Evolutionary conservation across 495 filamentous ascomycete genomes (phyloP).

Genomic region (Astrothelium macrocarpum): DNA sequence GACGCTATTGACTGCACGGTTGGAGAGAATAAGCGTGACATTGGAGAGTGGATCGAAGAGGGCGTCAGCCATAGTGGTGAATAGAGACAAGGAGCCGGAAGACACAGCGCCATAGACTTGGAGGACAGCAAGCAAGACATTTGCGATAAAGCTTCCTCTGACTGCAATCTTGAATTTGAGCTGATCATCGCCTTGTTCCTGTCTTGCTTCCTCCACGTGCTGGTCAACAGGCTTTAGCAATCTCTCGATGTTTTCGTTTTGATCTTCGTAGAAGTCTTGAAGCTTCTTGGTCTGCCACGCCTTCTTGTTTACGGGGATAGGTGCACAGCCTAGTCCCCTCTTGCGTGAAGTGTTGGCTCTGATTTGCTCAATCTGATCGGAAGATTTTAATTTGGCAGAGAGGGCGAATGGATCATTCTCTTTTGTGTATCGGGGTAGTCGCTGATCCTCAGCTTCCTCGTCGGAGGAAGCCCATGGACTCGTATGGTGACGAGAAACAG

Average conservation of each 20-base stretch:
- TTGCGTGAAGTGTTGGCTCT: slow-evolving; percentile 76
- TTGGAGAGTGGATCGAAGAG: slow-evolving; percentile 94
- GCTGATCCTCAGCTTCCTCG: slow-evolving; percentile 57
- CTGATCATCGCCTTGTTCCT: slow-evolving; percentile 69
- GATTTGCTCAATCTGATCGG: slow-evolving; percentile 68
- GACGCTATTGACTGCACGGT: slow-evolving; percentile 80
- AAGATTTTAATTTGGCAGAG: slow-evolving; percentile 65
- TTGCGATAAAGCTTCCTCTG: slow-evolving; percentile 79
- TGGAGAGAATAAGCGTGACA: slow-evolving; percentile 74
- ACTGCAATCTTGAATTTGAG: slow-evolving; percentile 83
- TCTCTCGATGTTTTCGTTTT: slow-evolving; percentile 88
- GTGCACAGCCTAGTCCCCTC: slow-evolving; percentile 38
- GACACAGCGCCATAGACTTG: slow-evolving; percentile 85
- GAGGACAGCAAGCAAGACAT: slow-evolving; percentile 63
- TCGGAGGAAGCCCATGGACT: neutral
- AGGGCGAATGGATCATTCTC: slow-evolving; percentile 76
- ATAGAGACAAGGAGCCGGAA: slow-evolving; percentile 82
- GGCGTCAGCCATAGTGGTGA: slow-evolving; percentile 96
- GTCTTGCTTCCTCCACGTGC: slow-evolving; percentile 68
- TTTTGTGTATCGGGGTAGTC: slow-evolving; percentile 46
- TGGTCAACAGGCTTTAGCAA: slow-evolving; percentile 90
- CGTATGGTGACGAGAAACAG: slow-evolving; percentile 37
- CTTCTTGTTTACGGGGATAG: slow-evolving; percentile 34
- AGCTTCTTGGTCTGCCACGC: slow-evolving; percentile 50
- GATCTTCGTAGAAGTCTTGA: slow-evolving; percentile 75